Conservation (phyloP, 108 stramenopile species). For the Skeletonema tropicum region DNA sequence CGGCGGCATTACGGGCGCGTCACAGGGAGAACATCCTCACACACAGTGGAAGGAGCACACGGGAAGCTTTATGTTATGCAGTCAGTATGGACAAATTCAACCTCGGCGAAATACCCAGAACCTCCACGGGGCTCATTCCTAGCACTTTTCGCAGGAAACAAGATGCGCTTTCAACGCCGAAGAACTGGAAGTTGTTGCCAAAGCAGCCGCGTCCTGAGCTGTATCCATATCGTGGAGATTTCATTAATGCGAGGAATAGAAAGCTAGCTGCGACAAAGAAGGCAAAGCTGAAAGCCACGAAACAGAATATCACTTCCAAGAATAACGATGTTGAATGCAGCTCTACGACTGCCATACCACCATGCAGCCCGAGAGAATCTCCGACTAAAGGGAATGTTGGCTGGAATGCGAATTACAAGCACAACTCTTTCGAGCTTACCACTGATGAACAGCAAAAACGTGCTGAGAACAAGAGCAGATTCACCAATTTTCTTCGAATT, state of each 20-base stretch:
- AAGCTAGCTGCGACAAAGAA: slow-evolving; percentile 3
- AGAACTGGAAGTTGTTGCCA: slow-evolving; percentile 11
- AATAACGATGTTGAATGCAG: not conserved
- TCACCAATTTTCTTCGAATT: slow-evolving; percentile 9
- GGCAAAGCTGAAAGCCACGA: not conserved
- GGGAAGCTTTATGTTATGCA: too few species aligned
- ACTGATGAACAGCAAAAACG: slow-evolving; percentile 16
- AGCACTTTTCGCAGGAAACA: slow-evolving; percentile 8
- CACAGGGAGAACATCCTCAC: too few species aligned
- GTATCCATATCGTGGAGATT: slow-evolving; percentile 35
- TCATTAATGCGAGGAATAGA: slow-evolving; percentile 20
- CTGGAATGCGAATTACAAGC: slow-evolving; percentile 15
- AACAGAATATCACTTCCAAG: not conserved
- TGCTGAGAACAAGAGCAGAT: slow-evolving; percentile 23
- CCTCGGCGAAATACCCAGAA: slow-evolving; percentile 19
- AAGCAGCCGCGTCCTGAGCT: slow-evolving; percentile 13
- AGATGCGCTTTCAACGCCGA: not conserved
- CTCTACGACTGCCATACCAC: not conserved
- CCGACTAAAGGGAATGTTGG: slow-evolving; percentile 17
- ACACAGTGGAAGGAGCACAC: too few species aligned
- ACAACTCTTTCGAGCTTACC: slow-evolving; percentile 7
- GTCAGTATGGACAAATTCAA: slow-evolving; percentile 18
- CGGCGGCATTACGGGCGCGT: too few species aligned
- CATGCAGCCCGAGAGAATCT: not conserved
- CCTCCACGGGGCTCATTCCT: slow-evolving; percentile 29